Percentiles rank a stretch among this genome's conserved stretches.
Evolutionary conservation across 2,329 filamentous ascomycete species (phyloP).

Genomic region (Karstenula rhodostoma): DNA sequence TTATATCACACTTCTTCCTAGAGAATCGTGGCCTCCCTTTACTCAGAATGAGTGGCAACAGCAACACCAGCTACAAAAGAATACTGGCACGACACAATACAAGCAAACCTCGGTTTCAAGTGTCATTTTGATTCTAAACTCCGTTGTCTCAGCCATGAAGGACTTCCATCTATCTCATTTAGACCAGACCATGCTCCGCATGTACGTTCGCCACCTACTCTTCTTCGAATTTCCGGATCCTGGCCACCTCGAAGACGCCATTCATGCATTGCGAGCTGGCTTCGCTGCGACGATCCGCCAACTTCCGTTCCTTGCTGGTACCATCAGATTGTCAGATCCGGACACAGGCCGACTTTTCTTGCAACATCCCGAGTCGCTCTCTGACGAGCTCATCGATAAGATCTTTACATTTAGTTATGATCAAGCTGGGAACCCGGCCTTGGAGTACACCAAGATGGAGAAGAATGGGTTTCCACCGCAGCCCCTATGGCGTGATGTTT

Average conservation of each 20-base stretch:
- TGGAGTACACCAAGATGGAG: constrained; percentile 19
- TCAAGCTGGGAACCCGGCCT: constrained; percentile 2
- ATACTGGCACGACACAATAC: not conserved
- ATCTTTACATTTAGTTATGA: constrained; percentile 18
- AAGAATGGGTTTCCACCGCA: constrained; percentile 21
- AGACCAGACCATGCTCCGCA: constrained; percentile 29
- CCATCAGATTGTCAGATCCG: constrained; percentile 18
- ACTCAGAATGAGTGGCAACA: no score
- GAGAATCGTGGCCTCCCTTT: no score
- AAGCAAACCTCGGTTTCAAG: not conserved
- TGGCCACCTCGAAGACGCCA: constrained; percentile 17
- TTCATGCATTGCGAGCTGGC: constrained; percentile 19
- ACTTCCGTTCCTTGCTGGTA: constrained; percentile 29
- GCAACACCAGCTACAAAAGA: not conserved
- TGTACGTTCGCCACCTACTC: constrained; percentile 26
- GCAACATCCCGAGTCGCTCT: constrained; percentile 19
- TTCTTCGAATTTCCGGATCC: constrained; percentile 28
- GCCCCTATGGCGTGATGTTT: constrained; percentile 15
- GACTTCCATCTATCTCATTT: constrained; percentile 25
- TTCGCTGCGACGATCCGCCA: constrained; percentile 22
- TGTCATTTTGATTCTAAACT: not conserved
- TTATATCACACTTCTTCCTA: not conserved
- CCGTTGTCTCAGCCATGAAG: not conserved
- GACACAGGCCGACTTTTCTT: constrained; percentile 21
- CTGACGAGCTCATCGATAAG: constrained; percentile 18